Conservation (phyloP, 129 eudicot genomes). For the Lonicera japonica region DNA sequence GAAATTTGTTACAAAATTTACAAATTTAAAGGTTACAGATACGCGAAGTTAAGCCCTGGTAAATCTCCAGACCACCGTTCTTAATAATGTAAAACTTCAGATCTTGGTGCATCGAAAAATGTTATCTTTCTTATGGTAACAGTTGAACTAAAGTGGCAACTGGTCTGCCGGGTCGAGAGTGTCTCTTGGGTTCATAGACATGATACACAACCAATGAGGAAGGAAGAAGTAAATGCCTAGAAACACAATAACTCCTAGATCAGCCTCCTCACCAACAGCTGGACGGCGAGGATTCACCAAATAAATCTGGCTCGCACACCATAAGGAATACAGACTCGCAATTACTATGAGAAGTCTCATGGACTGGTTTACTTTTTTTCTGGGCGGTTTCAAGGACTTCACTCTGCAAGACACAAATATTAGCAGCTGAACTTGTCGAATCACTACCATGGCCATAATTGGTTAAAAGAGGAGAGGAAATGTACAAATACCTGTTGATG, state of each 20-base stretch:
- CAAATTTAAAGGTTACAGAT: no score
- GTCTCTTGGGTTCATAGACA: slow-evolving; percentile 64
- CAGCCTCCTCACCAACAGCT: slow-evolving; percentile 96
- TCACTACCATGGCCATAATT: neutral
- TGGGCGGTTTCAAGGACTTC: slow-evolving; percentile 45
- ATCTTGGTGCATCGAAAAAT: no score
- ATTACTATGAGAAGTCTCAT: slow-evolving; percentile 43
- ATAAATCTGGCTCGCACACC: slow-evolving; percentile 93
- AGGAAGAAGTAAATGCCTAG: slow-evolving; percentile 59
- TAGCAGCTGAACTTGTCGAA: neutral
- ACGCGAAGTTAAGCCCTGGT: no score
- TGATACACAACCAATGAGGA: slow-evolving; percentile 70
- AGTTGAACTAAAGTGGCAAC: slow-evolving; percentile 37
- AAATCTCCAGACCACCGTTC: no score
- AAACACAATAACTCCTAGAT: slow-evolving; percentile 83
- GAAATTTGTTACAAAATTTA: no score
- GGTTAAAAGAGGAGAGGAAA: neutral
- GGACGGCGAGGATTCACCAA: slow-evolving; percentile 73
- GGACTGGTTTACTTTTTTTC: slow-evolving; percentile 44
- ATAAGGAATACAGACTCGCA: slow-evolving; percentile 59
- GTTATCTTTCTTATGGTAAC: neutral
- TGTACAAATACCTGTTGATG: slow-evolving; percentile 61
- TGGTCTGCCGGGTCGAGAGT: slow-evolving; percentile 28
- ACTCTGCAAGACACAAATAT: slow-evolving; percentile 32
- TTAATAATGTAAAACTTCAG: no score